Evolutionary conservation across 2,329 filamentous ascomycete species (phyloP).

Genomic region (Apiospora koreana): DNA sequence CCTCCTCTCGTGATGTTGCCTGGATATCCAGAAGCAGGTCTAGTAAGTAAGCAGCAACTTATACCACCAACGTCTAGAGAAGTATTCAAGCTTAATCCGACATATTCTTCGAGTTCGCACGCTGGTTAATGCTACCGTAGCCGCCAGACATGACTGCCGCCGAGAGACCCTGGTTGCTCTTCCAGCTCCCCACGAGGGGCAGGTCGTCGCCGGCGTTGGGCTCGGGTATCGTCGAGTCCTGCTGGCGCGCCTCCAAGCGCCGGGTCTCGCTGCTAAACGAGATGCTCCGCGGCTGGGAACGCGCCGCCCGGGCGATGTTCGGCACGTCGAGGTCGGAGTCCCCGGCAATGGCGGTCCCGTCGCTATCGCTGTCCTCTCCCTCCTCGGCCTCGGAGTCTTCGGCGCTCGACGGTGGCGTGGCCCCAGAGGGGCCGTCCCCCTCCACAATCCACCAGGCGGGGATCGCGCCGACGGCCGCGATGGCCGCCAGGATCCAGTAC

Average conservation of each 20-base stretch:
- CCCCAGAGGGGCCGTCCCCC: slow-evolving; percentile 63
- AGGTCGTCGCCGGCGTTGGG: slow-evolving; percentile 15
- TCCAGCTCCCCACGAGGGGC: slow-evolving; percentile 17
- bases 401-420: slow-evolving; percentile 22
- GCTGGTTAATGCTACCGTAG: slow-evolving; percentile 1
- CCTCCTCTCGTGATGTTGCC: neutral
- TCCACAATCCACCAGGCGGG: slow-evolving; percentile 76
- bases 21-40: neutral
- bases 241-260: slow-evolving; percentile 9
- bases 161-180: slow-evolving; percentile 5
- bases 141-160: neutral
- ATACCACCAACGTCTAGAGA: neutral
- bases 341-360: slow-evolving; percentile 18
- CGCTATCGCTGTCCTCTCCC: slow-evolving; percentile 24
- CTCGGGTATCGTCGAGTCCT: slow-evolving; percentile 15
- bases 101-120: neutral
- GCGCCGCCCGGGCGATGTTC: neutral
- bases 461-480: slow-evolving; percentile 67
- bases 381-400: slow-evolving; percentile 26
- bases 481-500: slow-evolving; percentile 74
- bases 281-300: slow-evolving; percentile 4
- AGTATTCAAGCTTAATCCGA: neutral
- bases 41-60: neutral
- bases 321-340: neutral
- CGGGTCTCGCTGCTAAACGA: neutral